These are phyloP conservation scores for Maudiozyma turicensis DNA, from an alignment of 805 yeast species.

Conservation along the genomic window DNA sequence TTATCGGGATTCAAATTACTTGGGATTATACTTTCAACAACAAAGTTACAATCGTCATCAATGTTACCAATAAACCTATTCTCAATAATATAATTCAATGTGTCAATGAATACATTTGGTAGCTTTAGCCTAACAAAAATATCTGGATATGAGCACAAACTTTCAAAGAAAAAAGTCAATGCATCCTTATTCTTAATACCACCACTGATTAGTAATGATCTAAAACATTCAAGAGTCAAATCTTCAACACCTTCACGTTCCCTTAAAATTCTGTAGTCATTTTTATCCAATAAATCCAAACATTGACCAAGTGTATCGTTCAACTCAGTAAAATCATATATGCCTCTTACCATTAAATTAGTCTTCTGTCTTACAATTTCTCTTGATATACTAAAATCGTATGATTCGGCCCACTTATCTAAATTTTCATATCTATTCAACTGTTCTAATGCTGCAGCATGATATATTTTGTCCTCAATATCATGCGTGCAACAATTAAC, in stretches of 20 bases:
- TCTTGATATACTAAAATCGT: slow-evolving; percentile 34
- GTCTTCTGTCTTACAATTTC: slow-evolving; percentile 56
- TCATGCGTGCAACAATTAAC: slow-evolving; percentile 32
- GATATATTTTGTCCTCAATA: slow-evolving; percentile 31
- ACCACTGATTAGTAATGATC: slow-evolving; percentile 61
- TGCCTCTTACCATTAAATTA: slow-evolving; percentile 45
- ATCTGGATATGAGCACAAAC: slow-evolving; percentile 47
- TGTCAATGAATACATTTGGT: slow-evolving; percentile 36
- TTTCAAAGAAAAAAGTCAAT: slow-evolving; percentile 50
- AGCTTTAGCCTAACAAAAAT: slow-evolving; percentile 42
- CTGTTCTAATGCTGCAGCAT: slow-evolving; percentile 48
- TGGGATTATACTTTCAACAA: slow-evolving; percentile 20
- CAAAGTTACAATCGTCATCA: slow-evolving; percentile 50
- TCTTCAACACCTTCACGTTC: slow-evolving; percentile 31
- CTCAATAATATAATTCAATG: slow-evolving; percentile 59
- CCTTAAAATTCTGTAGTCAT: slow-evolving; percentile 5
- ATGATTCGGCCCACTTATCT: slow-evolving; percentile 82
- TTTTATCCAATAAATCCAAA: slow-evolving; percentile 28
- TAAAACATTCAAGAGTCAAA: slow-evolving; percentile 58
- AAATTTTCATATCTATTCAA: slow-evolving; percentile 65
- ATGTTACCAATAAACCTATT: slow-evolving; percentile 52
- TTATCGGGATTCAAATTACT: slow-evolving; percentile 10
- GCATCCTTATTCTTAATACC: slow-evolving; percentile 60
- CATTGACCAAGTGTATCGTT: slow-evolving; percentile 46
- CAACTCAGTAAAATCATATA: slow-evolving; percentile 36